Conservation (phyloP, 192 early-diverging fungal genomes). For the Dimargaris xerosporica region DNA sequence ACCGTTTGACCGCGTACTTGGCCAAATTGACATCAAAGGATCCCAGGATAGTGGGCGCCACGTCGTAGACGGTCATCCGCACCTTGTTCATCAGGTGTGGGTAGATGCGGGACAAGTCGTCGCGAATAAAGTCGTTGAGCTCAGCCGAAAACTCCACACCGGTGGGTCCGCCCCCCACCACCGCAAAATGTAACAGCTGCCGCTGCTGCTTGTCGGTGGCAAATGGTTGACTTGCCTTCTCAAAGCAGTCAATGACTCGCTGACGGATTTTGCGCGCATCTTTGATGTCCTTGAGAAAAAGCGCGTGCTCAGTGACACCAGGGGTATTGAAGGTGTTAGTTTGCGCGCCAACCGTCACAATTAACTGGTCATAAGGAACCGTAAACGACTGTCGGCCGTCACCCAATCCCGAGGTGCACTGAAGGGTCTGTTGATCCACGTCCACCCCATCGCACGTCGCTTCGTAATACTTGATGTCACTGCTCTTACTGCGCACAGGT, state of each 20-base stretch:
- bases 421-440: constrained; percentile 23
- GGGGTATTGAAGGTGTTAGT: constrained; percentile 74
- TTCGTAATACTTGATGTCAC: constrained; percentile 47
- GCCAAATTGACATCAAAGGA: constrained; percentile 59
- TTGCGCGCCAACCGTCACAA: constrained; percentile 66
- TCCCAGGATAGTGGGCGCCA: constrained; percentile 59
- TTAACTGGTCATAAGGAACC: constrained; percentile 63
- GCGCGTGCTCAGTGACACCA: constrained; percentile 69
- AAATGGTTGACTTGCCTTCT: constrained; percentile 53
- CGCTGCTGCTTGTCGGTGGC: constrained; percentile 44
- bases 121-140: constrained; percentile 68
- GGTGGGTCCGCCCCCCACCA: constrained; percentile 81
- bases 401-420: constrained; percentile 24
- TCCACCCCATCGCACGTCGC: constrained; percentile 40
- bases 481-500: constrained; percentile 44
- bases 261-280: constrained; percentile 71
- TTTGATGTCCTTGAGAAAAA: constrained; percentile 70
- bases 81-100: constrained; percentile 45
- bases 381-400: constrained; percentile 22
- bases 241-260: constrained; percentile 67
- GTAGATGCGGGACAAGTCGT: constrained; percentile 63
- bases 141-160: constrained; percentile 59
- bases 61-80: constrained; percentile 60
- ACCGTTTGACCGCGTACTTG: constrained; percentile 57
- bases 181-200: constrained; percentile 59